These are phyloP conservation scores for Pichia phayaonensis DNA, from an alignment of 805 yeast species.

Conservation along the genomic window DNA sequence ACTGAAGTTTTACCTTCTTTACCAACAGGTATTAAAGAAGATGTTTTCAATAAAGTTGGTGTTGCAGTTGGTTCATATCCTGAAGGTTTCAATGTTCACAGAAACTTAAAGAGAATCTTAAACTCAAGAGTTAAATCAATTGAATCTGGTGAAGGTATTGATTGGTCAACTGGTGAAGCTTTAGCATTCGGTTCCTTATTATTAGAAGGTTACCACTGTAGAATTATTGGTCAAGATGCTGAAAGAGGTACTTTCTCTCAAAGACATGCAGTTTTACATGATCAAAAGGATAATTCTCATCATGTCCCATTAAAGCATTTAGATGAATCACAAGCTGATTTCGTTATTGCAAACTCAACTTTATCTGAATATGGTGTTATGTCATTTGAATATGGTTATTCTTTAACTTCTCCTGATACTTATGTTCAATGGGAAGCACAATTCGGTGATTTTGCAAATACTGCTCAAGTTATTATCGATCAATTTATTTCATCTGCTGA, in stretches of 20 bases:
- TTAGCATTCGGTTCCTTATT: slow-evolving; percentile 91
- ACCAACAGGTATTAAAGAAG: slow-evolving; percentile 84
- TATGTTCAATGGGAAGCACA: slow-evolving; percentile 99
- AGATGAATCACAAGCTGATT: slow-evolving; percentile 74
- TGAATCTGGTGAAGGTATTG: slow-evolving; percentile 88
- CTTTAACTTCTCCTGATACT: slow-evolving; percentile 94
- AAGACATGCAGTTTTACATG: slow-evolving; percentile 97
- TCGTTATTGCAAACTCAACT: slow-evolving; percentile 87
- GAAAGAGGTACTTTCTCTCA: slow-evolving; percentile 99
- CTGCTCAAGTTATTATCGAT: slow-evolving; percentile 96
- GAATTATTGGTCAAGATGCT: slow-evolving; percentile 98
- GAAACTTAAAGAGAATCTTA: slow-evolving; percentile 92
- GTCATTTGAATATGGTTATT: slow-evolving; percentile 99
- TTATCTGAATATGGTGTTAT: slow-evolving; percentile 97
- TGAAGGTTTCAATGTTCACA: slow-evolving; percentile 79
- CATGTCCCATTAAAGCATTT: slow-evolving; percentile 82
- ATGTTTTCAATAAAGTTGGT: slow-evolving; percentile 71
- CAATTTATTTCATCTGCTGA: slow-evolving; percentile 97
- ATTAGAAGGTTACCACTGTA: slow-evolving; percentile 90
- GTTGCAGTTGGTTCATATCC: slow-evolving; percentile 76
- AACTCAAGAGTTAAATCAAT: slow-evolving; percentile 73
- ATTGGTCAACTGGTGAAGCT: slow-evolving; percentile 99
- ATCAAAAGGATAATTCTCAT: slow-evolving; percentile 77
- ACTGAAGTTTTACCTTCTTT: slow-evolving; percentile 92
- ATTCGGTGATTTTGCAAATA: slow-evolving; percentile 99